phyloP scores from a whole-genome alignment of 306 rosid species.

The Amphicarpaea edgeworthii region DNA sequence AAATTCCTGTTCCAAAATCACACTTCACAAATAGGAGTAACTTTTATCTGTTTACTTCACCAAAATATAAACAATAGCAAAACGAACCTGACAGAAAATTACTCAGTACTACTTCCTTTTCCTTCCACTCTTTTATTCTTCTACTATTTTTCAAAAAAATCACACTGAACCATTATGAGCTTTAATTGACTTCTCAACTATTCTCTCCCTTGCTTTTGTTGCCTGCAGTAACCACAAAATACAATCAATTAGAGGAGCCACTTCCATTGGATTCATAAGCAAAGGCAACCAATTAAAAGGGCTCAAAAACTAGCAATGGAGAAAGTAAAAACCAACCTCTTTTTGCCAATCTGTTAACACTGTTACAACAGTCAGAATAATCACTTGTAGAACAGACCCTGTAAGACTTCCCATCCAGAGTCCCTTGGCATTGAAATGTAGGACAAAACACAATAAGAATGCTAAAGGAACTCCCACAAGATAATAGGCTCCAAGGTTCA shows the following conservation, averaged over 20 bases:
- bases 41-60: constrained; percentile 14
- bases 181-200: constrained; percentile 32
- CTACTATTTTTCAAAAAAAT: background rate
- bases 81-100: background rate
- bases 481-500: constrained; percentile 61
- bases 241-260: constrained; percentile 3
- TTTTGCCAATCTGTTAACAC: constrained; percentile 53
- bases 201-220: constrained; percentile 46
- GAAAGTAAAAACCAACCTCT: constrained; percentile 36
- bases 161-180: background rate
- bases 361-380: constrained; percentile 42
- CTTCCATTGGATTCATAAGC: background rate
- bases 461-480: constrained; percentile 49
- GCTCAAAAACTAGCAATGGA: background rate
- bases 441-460: constrained; percentile 46
- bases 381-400: constrained; percentile 44
- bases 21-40: background rate
- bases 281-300: background rate
- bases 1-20: constrained; percentile 12
- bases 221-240: constrained; percentile 46
- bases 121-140: background rate
- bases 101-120: background rate
- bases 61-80: background rate
- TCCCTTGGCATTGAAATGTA: constrained; percentile 47
- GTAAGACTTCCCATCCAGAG: constrained; percentile 55